phyloP scores from a whole-genome alignment of 805 yeast species.

The Saturnispora bothae region DNA sequence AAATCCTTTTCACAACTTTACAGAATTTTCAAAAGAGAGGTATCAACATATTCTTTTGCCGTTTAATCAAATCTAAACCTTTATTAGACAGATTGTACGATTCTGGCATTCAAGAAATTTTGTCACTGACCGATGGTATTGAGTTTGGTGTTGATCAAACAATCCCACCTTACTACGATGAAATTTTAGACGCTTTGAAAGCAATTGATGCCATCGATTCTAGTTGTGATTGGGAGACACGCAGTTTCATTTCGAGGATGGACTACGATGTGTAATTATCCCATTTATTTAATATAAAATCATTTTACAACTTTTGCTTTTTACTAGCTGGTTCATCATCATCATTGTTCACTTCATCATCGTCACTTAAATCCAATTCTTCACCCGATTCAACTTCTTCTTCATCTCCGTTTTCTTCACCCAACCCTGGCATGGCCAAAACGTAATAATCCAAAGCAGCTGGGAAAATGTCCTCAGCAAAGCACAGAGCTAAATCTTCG shows the following conservation, averaged over 20 bases:
- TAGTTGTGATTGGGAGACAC: conserved; percentile 13
- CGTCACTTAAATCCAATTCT: conserved; percentile 12
- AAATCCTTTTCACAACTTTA: conserved; percentile 55
- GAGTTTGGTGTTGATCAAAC: conserved; percentile 25
- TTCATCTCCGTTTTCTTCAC: conserved; percentile 44
- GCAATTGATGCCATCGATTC: conserved; percentile 31
- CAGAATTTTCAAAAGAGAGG: conserved; percentile 41
- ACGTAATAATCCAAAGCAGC: conserved; percentile 76
- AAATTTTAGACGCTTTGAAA: conserved; percentile 47
- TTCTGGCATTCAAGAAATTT: conserved; percentile 44
- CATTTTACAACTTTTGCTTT: too few species aligned
- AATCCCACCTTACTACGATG: conserved; percentile 34
- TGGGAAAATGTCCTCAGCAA: conserved; percentile 76
- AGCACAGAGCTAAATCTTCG: conserved; percentile 60
- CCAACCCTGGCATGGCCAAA: conserved; percentile 54
- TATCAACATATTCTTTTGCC: conserved; percentile 48
- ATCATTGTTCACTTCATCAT: conserved; percentile 3
- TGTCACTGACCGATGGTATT: conserved; percentile 17
- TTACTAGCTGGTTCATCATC: conserved; percentile 10
- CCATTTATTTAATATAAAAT: background rate
- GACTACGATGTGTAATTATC: conserved; percentile 10
- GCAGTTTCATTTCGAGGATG: conserved; percentile 14
- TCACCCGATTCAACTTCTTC: conserved; percentile 46
- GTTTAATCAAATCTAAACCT: conserved; percentile 39
- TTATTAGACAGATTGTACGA: conserved; percentile 40